Percentiles rank a stretch among this genome's conserved stretches.
Evolutionary conservation across 2,329 filamentous ascomycete species (phyloP).

Genomic region (Huntiella abstrusa): DNA sequence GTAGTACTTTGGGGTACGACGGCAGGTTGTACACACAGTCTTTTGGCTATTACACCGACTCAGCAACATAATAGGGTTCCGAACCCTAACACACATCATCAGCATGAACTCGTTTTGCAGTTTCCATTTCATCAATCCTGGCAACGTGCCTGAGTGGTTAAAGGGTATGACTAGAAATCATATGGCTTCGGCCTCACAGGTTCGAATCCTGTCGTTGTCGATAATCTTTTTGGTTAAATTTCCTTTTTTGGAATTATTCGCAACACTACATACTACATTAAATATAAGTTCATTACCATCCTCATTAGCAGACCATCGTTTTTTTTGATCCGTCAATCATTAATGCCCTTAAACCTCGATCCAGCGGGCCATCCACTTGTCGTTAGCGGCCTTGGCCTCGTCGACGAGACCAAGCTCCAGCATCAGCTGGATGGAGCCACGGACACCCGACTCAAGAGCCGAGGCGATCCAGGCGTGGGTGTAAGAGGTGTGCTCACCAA

Average conservation of each 20-base stretch:
- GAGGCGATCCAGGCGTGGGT: conserved; percentile 55
- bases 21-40: too few species aligned
- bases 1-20: not conserved
- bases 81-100: too few species aligned
- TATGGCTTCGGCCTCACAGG: conserved; percentile 10
- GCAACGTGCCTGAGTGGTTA: conserved; percentile 11
- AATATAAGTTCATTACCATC: not conserved
- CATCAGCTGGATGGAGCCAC: conserved; percentile 45
- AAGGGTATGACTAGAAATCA: conserved; percentile 11
- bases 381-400: conserved; percentile 44
- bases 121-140: not conserved
- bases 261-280: not conserved
- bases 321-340: not conserved
- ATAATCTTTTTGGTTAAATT: not conserved
- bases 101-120: too few species aligned
- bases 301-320: not conserved
- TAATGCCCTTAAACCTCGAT: conserved; percentile 23
- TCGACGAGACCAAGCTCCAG: conserved; percentile 46
- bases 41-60: too few species aligned
- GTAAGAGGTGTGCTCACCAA: conserved; percentile 50
- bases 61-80: too few species aligned
- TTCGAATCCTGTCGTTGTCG: conserved; percentile 11
- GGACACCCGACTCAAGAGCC: conserved; percentile 47
- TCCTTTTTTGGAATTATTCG: not conserved
- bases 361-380: conserved; percentile 53